Conservation (phyloP, 208 protist genomes). For the Leishmania major region DNA sequence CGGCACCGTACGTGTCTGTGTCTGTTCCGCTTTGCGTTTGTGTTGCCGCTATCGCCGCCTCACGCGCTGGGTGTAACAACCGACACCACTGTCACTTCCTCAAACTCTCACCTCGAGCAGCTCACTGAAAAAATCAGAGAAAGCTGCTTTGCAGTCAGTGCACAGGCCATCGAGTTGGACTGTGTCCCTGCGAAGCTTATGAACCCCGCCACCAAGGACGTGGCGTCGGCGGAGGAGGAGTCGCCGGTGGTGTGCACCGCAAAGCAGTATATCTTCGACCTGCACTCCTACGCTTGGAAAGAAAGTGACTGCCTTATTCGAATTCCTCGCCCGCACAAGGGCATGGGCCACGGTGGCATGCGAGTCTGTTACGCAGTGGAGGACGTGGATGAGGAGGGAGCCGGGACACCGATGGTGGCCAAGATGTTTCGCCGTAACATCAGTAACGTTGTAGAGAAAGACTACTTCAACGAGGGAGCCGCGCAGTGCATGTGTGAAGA, state of each 20-base stretch:
- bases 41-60: neutral
- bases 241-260: conserved; percentile 51
- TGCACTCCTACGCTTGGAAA: conserved; percentile 63
- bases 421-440: conserved; percentile 86
- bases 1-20: neutral
- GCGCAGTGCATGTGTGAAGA: conserved; percentile 89
- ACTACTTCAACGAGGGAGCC: conserved; percentile 89
- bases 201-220: neutral
- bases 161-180: neutral
- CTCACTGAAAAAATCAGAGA: neutral
- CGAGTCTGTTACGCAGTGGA: conserved; percentile 86
- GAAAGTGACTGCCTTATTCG: conserved; percentile 62
- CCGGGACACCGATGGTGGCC: conserved; percentile 66
- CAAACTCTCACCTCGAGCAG: neutral
- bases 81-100: neutral
- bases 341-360: conserved; percentile 77
- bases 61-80: neutral
- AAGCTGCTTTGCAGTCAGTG: neutral
- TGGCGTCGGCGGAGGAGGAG: conserved; percentile 14
- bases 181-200: neutral
- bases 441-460: conserved; percentile 70
- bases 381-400: conserved; percentile 77
- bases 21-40: neutral
- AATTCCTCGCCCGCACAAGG: conserved; percentile 47
- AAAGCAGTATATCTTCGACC: conserved; percentile 81